Evolutionary conservation across 306 rosid species (phyloP), one percentile per base, ranked within the genome.

Genomic region (Glycine latifolia): DNA sequence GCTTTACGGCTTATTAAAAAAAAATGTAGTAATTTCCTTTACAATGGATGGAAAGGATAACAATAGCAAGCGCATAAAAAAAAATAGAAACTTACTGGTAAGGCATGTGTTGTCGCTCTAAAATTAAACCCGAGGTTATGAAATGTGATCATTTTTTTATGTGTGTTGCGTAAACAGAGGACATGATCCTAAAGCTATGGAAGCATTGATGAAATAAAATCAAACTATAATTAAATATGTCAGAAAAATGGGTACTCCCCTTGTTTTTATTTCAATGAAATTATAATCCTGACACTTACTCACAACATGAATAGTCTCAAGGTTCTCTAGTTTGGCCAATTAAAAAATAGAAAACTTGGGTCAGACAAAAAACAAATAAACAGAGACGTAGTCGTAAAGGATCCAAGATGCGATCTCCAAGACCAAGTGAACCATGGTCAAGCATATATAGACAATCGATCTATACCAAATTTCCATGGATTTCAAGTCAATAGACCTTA

Each of bases 131-230:
- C 33, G 17, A 59, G 55, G 33, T 68, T 62, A 54, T 65, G 71
- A 65, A 87, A 73, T 67, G 74, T 82, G 89, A 73, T 77, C 10
- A 49, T 20, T 56, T 61, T 56, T 67, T 58, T 61, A 66, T 3
- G 17, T 13, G 13, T 85, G 92, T 83, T 54, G 74, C 39, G 79
- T 73, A 41, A 47, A 78, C 72, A 44, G 78, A 76, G 74, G 87
- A 90, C 93, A 87, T 17, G 90, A 87, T 84, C 89, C 91, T 82
- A 84, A 83, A 79, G 76, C 76, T 56, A 71, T 48, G 89, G 89
- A 50, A 79, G 67, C 86, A 72, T 68, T 79, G 73, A 81, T 67
- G 85, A 75, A 52, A 72, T 13, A 41, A 68, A 73, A 59, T 37
- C 73, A 62, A 43, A 67, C 49, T 50, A 60, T 31, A 26, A 52